Base-by-base conservation (phyloP, 805 yeast genomes). In the Kodamaea sagamina region DNA sequence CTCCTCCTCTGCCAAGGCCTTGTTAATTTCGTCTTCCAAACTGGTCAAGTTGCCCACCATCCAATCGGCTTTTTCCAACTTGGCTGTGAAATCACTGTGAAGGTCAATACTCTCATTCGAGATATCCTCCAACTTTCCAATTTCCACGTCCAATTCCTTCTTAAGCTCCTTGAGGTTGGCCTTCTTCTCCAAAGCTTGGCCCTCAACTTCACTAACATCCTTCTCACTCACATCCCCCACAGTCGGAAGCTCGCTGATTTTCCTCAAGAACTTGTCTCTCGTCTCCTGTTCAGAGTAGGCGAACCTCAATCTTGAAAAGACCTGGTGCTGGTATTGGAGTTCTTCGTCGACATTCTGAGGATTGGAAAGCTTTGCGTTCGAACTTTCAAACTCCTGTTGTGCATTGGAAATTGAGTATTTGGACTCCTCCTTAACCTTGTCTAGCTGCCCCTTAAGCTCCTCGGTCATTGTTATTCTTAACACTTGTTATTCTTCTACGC, bases 221-320 rank as follows among this genome's bases (percentile, higher is more conserved):
- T 49, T 51, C 5, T 53, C 46, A 16, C 48, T 48, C 9, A 55
- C 45, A 9, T 47, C 48, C 1, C 48, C 46, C 7, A 36, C 29
- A 13, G 32, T n/a, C 43, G 46, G 15, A 62, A 51, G 42, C 61
- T 63, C 40, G 61, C 67, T 9, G 79, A 63, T 62, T 19, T 68
- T 65, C 27, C 85, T 62, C 27, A 85, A 62, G 59, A 85, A 84
- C 58, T 78, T 75, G 49, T 83, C 86, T 48, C 85, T 77, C 3
- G 89, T 75, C 48, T 83, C 89, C 53, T 83, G 86, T 57, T 85
- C 92, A 32, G 83, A 58, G 54, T 81, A 85, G 43, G 81, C 75
- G 48, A 82, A 82, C 52, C 82, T 81, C 32, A 84, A 64, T 45
- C 82, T 74, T 12, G 76, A 72, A 46, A 77, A 76, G 18, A 73